phyloP scores from a whole-genome alignment of 768 basidiomycete genomes.

The Boletus eberwhitei region DNA sequence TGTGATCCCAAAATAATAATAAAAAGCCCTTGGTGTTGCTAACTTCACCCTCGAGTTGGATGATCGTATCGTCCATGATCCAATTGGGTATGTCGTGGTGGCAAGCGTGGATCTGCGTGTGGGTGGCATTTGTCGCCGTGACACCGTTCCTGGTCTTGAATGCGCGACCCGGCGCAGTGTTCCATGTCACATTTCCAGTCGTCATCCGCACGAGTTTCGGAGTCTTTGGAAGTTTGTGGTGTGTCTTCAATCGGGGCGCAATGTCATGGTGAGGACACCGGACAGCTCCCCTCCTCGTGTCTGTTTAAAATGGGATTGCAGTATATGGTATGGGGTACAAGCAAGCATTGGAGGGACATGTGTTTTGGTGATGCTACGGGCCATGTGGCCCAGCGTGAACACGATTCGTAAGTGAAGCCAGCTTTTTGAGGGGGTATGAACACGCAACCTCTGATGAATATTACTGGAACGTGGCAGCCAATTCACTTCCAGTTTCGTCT shows the following conservation, averaged over 20 bases:
- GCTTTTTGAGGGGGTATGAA: neutral
- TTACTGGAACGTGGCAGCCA: conserved; percentile 40
- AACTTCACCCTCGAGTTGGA: conserved; percentile 48
- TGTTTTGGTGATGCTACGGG: conserved; percentile 66
- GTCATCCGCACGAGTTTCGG: conserved; percentile 77
- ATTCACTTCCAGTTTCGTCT: conserved; percentile 67
- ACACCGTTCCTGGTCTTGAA: conserved; percentile 75
- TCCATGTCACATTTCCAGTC: conserved; percentile 75
- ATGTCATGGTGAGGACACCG: conserved; percentile 61
- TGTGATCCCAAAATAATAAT: neutral
- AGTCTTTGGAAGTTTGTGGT: conserved; percentile 75
- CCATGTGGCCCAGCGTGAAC: conserved; percentile 74
- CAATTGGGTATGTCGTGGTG: conserved; percentile 75
- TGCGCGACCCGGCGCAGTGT: conserved; percentile 72
- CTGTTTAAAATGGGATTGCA: conserved; percentile 25
- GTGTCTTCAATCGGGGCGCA: conserved; percentile 69
- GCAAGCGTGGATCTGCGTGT: conserved; percentile 82
- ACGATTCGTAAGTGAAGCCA: conserved; percentile 49
- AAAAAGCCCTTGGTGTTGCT: neutral
- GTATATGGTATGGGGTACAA: conserved; percentile 78
- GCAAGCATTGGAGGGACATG: conserved; percentile 82
- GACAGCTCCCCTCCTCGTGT: conserved; percentile 18
- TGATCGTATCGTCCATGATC: conserved; percentile 75
- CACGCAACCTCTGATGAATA: conserved; percentile 4
- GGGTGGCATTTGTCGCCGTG: conserved; percentile 57